These are phyloP conservation scores for Neurospora africana DNA, from an alignment of 495 filamentous ascomycete genomes.

Conservation along the genomic window DNA sequence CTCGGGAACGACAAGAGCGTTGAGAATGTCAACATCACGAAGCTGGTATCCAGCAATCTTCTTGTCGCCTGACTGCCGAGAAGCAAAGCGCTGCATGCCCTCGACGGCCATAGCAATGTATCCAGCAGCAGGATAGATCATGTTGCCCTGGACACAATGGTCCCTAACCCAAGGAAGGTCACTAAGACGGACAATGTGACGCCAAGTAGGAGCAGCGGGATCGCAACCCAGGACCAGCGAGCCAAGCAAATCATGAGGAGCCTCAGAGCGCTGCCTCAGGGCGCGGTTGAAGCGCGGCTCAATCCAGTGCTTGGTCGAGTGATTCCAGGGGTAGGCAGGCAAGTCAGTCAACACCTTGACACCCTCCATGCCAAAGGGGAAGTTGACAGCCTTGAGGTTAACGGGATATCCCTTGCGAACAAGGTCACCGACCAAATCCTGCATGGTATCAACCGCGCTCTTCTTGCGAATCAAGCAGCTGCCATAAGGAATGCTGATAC, in stretches of 20 bases:
- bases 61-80: neutral
- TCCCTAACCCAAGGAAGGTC: conserved; percentile 41
- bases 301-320: conserved; percentile 33
- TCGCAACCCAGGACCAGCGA: conserved; percentile 19
- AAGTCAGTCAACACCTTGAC: conserved; percentile 24
- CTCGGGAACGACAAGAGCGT: conserved; percentile 33
- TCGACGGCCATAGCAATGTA: conserved; percentile 45
- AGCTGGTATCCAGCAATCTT: conserved; percentile 20
- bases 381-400: conserved; percentile 30
- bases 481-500: conserved; percentile 13
- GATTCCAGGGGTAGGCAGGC: conserved; percentile 37
- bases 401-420: conserved; percentile 28
- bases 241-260: conserved; percentile 41
- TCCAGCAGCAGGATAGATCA: conserved; percentile 44
- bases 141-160: conserved; percentile 29
- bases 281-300: conserved; percentile 33
- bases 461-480: conserved; percentile 22
- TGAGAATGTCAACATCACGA: conserved; percentile 30
- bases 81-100: conserved; percentile 15
- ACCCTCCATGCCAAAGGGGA: conserved; percentile 19
- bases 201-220: conserved; percentile 29
- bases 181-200: conserved; percentile 24
- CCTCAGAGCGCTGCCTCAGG: conserved; percentile 22
- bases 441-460: conserved; percentile 23
- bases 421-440: conserved; percentile 19